Evolutionary conservation across 768 basidiomycete species (phyloP).

Genomic region (Rubroboletus pulcherrimus): DNA sequence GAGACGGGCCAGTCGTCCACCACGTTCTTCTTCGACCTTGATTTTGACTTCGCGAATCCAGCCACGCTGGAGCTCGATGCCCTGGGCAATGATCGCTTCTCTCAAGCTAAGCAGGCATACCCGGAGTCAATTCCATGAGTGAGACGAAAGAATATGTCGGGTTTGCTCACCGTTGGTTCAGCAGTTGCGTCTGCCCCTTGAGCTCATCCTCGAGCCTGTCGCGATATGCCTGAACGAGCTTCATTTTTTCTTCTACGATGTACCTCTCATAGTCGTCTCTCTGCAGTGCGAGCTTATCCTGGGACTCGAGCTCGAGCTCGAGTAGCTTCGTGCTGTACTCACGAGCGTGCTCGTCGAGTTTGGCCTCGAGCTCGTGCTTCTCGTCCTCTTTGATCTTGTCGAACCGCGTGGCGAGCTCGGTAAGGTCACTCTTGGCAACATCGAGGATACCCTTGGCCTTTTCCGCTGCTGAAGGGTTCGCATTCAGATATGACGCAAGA

Average conservation of each 20-base stretch:
- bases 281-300: slow-evolving; percentile 80
- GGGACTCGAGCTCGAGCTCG: slow-evolving; percentile 79
- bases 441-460: slow-evolving; percentile 75
- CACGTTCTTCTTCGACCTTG: slow-evolving; percentile 93
- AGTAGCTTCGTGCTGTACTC: slow-evolving; percentile 81
- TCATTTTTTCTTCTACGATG: slow-evolving; percentile 73
- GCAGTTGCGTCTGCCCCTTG: slow-evolving; percentile 82
- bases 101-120: slow-evolving; percentile 56
- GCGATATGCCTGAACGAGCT: slow-evolving; percentile 73
- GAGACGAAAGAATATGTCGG: not conserved
- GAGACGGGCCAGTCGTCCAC: slow-evolving; percentile 90
- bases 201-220: slow-evolving; percentile 85
- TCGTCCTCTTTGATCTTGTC: slow-evolving; percentile 80
- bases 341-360: slow-evolving; percentile 76
- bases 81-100: slow-evolving; percentile 94
- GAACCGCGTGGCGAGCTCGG: slow-evolving; percentile 70
- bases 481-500: slow-evolving; percentile 78
- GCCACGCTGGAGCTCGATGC: slow-evolving; percentile 92
- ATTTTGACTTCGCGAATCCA: slow-evolving; percentile 98
- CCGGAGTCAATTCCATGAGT: not conserved
- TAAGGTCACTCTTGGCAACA: slow-evolving; percentile 77
- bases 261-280: slow-evolving; percentile 82
- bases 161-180: slow-evolving; percentile 82
- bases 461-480: slow-evolving; percentile 62
- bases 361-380: slow-evolving; percentile 55